Percentiles rank a stretch among this genome's conserved stretches.
Evolutionary conservation across 108 stramenopile species (phyloP).

Genomic region (Cylindrotheca closterium): DNA sequence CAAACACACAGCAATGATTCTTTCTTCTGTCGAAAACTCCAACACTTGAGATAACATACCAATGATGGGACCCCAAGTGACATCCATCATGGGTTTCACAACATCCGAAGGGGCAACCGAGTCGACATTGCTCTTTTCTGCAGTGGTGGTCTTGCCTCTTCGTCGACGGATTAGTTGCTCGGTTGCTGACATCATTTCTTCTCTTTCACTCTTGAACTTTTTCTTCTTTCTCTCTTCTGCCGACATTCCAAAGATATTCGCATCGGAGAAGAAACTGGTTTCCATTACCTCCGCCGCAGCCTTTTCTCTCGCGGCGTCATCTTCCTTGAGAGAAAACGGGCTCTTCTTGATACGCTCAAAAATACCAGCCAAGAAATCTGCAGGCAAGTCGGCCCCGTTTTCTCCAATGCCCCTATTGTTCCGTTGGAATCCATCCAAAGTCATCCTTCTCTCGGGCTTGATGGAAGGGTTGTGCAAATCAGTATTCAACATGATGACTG

Average conservation of each 20-base stretch:
- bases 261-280: constrained; percentile 47
- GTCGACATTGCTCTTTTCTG: constrained; percentile 30
- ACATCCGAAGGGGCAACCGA: constrained; percentile 73
- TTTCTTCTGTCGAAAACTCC: constrained; percentile 79
- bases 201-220: constrained; percentile 90
- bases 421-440: constrained; percentile 86
- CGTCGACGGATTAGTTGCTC: constrained; percentile 56
- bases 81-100: constrained; percentile 95
- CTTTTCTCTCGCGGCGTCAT: constrained; percentile 80
- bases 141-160: constrained; percentile 6
- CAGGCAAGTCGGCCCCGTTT: constrained; percentile 91
- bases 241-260: constrained; percentile 62
- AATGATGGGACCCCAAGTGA: constrained; percentile 96
- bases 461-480: constrained; percentile 99
- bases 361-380: constrained; percentile 88
- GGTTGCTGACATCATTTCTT: constrained; percentile 90
- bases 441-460: constrained; percentile 92
- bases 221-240: constrained; percentile 75
- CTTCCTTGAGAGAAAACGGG: constrained; percentile 96
- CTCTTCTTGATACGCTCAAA: constrained; percentile 91
- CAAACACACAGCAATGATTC: constrained; percentile 77
- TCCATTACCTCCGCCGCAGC: constrained; percentile 43
- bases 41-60: constrained; percentile 92
- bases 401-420: constrained; percentile 96
- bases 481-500: constrained; percentile 99